Evolutionary conservation across 345 rosid species (phyloP), one percentile per base, ranked within the genome.

Genomic region (Aquilaria sinensis): DNA sequence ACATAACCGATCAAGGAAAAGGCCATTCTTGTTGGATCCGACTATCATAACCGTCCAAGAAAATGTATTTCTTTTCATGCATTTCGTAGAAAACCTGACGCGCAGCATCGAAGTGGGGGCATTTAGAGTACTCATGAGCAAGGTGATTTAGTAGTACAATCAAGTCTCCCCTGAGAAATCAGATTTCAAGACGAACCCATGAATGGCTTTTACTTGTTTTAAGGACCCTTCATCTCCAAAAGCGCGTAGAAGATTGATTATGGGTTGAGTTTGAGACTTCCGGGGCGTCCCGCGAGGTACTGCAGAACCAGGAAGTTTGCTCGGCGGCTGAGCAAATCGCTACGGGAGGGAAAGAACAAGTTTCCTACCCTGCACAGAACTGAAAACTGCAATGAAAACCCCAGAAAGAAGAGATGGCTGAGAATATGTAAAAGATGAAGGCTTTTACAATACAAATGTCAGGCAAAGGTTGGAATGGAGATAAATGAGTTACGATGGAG

Each of bases 31-130:
- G 1, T 67, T 68, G 0, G 82, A 77, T 52, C 78, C 82, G 63
- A 68, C 75, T 14, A 77, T 77, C 68, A 80, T 70, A 3, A 72
- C 78, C 29, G 78, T 77, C 82, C 85, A 81, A 3, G 85, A 78
- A 70, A 81, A 75, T 48, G 67, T 69, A 57, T 70, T 81, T 57
- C 72, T 75, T 2, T 37, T 63, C 48, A 11, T 74, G 66, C 75
- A 81, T 75, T 70, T 71, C 73, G 56, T 78, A 77, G 57, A 78
- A 78, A 51, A 81, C 62, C 47, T 46, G 59, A 56, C 60, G 51
- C 61, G 82, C 78, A 37, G 77, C 53, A 32, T 5, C 57, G 63
- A 75, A 75, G 63, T 73, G 73, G 2, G 69, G 70, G 70, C 75
- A 64, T 72, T 73, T 81, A 0, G 80, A 75, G 60, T 73, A 75